Base-by-base conservation (phyloP, 2,329 filamentous ascomycete genomes). In the Dryadomyces quercus-mongolicae region DNA sequence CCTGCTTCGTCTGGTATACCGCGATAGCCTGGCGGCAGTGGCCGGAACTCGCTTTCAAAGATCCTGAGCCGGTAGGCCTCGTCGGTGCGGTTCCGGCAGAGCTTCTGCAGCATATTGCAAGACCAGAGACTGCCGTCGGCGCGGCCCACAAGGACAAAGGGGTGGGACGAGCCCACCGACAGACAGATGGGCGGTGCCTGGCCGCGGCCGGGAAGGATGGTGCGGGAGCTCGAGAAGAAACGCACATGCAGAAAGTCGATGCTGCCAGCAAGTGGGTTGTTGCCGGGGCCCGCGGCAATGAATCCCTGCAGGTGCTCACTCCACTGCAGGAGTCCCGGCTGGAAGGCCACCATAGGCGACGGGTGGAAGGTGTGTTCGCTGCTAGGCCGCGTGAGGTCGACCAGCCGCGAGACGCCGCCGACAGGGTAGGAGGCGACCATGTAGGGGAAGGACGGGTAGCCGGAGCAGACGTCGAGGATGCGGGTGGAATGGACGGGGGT, bases 301-400 rank as follows among this genome's bases (percentile, higher is more conserved):
- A 76, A 82, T 6, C 77, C 78, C 53, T 77, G 70, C 47, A 82
- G 66, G 56, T 78, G 73, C 57, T 80, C 75, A 62, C 70, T 75
- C 72, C 78, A 82, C 20, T 70, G 67, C 16, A 82, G 67, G 44
- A 80, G 65, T 57, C 74, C 74, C 4, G 76, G 72, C 57, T 80
- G 76, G 58, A 78, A 74, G 56, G 68, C 70, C 49, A 80, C 71
- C 18, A 72, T 68, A 12, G 75, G 70, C 49, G 71, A 72, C 18
- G 75, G 72, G 51, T 78, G 73, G 60, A 77, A 78, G 2, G 77
- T 77, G 16, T 70, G 70, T 61, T 82, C 78, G 57, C 67, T 68
- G 58, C 72, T 75, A 1, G 79, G 78, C 22, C 72, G 69, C 21
- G 69, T 69, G 10, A 82, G 66, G 62, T 82, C 78, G 5, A 77